These are phyloP conservation scores for Colletotrichum agaves DNA, from an alignment of 2,329 filamentous ascomycete genomes.

Conservation along the genomic window DNA sequence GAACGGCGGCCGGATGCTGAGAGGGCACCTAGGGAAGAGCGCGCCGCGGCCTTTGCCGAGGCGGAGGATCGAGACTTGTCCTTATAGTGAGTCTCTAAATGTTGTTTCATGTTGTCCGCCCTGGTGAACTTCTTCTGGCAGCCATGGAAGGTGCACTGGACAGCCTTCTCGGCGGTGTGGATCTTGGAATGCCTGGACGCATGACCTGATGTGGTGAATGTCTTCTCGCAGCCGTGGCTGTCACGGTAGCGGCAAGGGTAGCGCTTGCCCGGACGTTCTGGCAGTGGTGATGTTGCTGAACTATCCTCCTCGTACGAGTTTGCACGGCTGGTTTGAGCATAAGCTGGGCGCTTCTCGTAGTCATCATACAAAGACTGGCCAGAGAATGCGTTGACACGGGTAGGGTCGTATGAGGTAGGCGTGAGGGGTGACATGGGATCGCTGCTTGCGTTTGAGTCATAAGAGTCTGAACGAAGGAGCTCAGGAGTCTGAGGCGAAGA, in stretches of 20 bases:
- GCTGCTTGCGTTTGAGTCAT: constrained; percentile 67
- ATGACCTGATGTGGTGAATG: constrained; percentile 85
- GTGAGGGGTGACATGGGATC: constrained; percentile 67
- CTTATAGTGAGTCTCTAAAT: constrained; percentile 80
- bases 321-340: constrained; percentile 56
- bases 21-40: constrained; percentile 39
- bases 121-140: constrained; percentile 85
- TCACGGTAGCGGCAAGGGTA: constrained; percentile 81
- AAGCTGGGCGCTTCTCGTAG: constrained; percentile 54
- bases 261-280: constrained; percentile 68
- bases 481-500: constrained; percentile 65
- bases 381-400: constrained; percentile 47
- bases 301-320: constrained; percentile 64
- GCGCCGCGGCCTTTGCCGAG: constrained; percentile 42
- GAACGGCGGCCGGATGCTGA: constrained; percentile 46
- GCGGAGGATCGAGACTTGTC: constrained; percentile 62
- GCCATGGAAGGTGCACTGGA: constrained; percentile 73
- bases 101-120: constrained; percentile 90
- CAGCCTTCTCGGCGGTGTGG: constrained; percentile 83
- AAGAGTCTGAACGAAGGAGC: constrained; percentile 69
- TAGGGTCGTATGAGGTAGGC: constrained; percentile 59
- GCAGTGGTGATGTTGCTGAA: constrained; percentile 52
- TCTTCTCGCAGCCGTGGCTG: constrained; percentile 78
- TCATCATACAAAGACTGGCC: constrained; percentile 41
- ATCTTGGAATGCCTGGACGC: constrained; percentile 88